A percentile compares a stretch with the other conserved stretches of the same genome.
Evolutionary conservation across 331 rosid genomes (phyloP).

Genomic region (Spiraea crenata): DNA sequence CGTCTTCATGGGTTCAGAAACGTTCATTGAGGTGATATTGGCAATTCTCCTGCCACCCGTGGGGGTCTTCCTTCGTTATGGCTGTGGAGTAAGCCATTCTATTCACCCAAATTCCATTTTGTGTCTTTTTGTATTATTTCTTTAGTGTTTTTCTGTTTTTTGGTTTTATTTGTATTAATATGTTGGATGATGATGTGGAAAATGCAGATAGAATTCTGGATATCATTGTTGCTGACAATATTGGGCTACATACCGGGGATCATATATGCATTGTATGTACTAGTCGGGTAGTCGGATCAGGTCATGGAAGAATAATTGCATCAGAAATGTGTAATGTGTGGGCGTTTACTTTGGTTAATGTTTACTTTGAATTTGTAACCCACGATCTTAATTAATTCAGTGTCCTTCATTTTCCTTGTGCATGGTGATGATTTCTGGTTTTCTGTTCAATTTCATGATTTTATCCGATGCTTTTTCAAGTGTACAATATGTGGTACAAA

Average conservation of each 20-base stretch:
- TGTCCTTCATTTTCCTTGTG: not conserved
- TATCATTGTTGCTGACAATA: constrained; percentile 53
- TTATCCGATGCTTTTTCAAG: not conserved
- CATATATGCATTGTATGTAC: constrained; percentile 65
- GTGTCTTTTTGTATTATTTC: too few relatives aligned
- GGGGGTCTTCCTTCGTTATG: constrained; percentile 74
- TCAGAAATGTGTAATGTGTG: not conserved
- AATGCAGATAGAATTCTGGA: constrained; percentile 85
- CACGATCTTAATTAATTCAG: not conserved
- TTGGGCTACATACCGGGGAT: constrained; percentile 84
- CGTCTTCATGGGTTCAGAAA: constrained; percentile 52
- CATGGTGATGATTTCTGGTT: not conserved
- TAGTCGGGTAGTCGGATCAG: constrained; percentile 40
- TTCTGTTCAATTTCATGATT: not conserved
- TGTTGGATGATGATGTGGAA: not conserved
- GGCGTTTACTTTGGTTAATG: not conserved
- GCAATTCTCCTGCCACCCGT: constrained; percentile 67
- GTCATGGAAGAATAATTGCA: not conserved
- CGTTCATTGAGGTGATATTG: constrained; percentile 55
- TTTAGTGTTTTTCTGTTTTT: too few relatives aligned
- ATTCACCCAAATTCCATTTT: not conserved
- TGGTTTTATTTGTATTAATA: not conserved
- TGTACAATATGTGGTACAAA: too few relatives aligned
- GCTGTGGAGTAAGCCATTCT: constrained; percentile 44
- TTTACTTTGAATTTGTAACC: not conserved